Conservation (phyloP, 306 rosid genomes). For the Arachis hypogaea region DNA sequence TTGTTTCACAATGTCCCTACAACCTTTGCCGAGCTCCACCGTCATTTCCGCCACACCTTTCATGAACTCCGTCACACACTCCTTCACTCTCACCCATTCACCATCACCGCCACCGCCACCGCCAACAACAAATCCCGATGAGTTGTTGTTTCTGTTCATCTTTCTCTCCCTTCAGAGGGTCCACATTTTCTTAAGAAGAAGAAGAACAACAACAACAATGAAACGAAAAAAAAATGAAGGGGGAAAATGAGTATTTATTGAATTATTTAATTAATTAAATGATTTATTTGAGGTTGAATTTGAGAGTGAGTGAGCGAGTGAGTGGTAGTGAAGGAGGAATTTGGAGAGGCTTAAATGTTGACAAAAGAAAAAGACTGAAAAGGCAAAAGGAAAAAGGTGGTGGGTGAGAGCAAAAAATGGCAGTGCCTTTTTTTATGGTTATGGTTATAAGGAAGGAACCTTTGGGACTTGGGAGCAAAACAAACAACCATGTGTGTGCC, state of each 20-base stretch:
- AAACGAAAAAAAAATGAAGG: neutral
- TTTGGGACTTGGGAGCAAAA: too few species aligned
- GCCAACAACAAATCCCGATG: too few species aligned
- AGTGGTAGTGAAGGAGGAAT: constrained; percentile 39
- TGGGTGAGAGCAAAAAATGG: constrained; percentile 4
- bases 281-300: neutral
- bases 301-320: neutral
- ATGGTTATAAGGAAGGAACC: neutral
- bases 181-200: neutral
- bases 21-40: constrained; percentile 83
- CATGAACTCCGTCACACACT: constrained; percentile 64
- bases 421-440: constrained; percentile 32
- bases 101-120: neutral
- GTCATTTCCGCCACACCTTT: constrained; percentile 80
- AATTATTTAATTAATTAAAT: neutral
- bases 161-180: neutral
- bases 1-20: constrained; percentile 85
- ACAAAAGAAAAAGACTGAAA: constrained; percentile 37
- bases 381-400: constrained; percentile 24
- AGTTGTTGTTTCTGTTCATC: neutral
- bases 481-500: too few species aligned
- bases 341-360: constrained; percentile 36
- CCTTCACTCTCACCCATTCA: constrained; percentile 51
- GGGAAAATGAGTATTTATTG: neutral
- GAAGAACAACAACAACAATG: neutral